Conservation (phyloP, 208 protist species). For the Trypanosoma theileri region DNA sequence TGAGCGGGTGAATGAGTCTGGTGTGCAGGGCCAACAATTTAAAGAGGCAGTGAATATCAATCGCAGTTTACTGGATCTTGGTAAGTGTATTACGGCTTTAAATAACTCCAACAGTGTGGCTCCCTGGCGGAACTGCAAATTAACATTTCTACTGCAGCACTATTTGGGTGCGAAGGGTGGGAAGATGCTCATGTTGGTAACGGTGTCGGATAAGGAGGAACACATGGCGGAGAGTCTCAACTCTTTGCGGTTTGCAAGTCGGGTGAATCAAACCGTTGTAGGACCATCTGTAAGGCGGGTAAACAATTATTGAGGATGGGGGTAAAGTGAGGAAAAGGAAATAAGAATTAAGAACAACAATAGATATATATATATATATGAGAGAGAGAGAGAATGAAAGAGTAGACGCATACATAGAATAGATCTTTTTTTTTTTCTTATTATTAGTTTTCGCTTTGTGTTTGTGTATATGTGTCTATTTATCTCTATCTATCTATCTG, state of each 20-base stretch:
- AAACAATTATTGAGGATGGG: slow-evolving; percentile 40
- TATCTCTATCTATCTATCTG: too few relatives aligned
- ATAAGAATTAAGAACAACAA: neutral
- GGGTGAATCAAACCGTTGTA: slow-evolving; percentile 87
- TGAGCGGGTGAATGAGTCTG: slow-evolving; percentile 90
- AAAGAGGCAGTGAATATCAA: slow-evolving; percentile 95
- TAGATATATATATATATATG: neutral
- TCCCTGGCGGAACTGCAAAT: slow-evolving; percentile 91
- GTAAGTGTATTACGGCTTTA: slow-evolving; percentile 92
- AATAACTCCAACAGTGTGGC: slow-evolving; percentile 59
- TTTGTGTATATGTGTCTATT: neutral
- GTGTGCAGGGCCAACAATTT: slow-evolving; percentile 82
- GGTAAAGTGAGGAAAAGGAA: neutral
- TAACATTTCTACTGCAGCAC: slow-evolving; percentile 91
- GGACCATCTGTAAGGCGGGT: slow-evolving; percentile 78
- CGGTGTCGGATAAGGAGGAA: slow-evolving; percentile 68
- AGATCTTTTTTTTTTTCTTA: slow-evolving; percentile 23
- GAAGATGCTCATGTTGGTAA: slow-evolving; percentile 95
- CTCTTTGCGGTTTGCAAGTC: slow-evolving; percentile 92
- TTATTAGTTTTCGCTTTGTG: neutral
- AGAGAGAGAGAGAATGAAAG: neutral
- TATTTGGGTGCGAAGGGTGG: slow-evolving; percentile 84
- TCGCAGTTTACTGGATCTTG: slow-evolving; percentile 82
- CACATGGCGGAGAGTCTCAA: slow-evolving; percentile 84
- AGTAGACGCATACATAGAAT: slow-evolving; percentile 3